Percentiles rank a stretch among this genome's conserved stretches.
Evolutionary conservation across 495 filamentous ascomycete genomes (phyloP).

Genomic region (Daldinia childiae): DNA sequence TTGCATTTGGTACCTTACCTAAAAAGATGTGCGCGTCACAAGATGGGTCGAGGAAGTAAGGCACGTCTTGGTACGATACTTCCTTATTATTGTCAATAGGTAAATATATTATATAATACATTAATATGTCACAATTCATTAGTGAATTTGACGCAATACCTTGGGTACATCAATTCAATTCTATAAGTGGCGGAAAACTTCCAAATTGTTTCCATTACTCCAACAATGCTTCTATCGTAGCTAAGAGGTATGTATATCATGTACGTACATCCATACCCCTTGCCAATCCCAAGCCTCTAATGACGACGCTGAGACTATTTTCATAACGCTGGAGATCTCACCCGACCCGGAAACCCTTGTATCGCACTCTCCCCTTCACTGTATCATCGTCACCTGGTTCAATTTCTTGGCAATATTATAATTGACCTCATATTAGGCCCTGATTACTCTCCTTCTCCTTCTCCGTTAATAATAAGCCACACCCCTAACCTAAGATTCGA

Average conservation of each 20-base stretch:
- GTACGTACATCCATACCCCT: too few species aligned
- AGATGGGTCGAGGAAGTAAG: constrained; percentile 7
- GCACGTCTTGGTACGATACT: constrained; percentile 9
- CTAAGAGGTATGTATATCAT: too few species aligned
- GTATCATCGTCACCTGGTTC: constrained; percentile 41
- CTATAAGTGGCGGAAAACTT: not conserved
- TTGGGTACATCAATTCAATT: too few species aligned
- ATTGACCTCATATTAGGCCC: constrained; percentile 27
- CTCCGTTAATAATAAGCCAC: not conserved
- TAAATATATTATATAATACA: too few species aligned
- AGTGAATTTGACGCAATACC: not conserved
- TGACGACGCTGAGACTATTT: constrained; percentile 26
- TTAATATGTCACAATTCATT: not conserved
- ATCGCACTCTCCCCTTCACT: constrained; percentile 14
- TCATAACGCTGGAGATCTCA: constrained; percentile 30
- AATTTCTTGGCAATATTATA: constrained; percentile 16
- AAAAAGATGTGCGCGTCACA: constrained; percentile 30
- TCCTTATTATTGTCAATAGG: not conserved
- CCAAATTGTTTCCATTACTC: not conserved
- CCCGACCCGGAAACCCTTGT: constrained; percentile 18
- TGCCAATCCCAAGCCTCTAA: not conserved
- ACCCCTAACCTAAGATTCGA: not conserved
- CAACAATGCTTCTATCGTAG: too few species aligned
- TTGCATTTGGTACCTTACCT: constrained; percentile 24
- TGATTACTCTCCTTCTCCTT: constrained; percentile 1